Conservation (phyloP, 169 alveolate genomes). For the Plasmodium knowlesi region DNA sequence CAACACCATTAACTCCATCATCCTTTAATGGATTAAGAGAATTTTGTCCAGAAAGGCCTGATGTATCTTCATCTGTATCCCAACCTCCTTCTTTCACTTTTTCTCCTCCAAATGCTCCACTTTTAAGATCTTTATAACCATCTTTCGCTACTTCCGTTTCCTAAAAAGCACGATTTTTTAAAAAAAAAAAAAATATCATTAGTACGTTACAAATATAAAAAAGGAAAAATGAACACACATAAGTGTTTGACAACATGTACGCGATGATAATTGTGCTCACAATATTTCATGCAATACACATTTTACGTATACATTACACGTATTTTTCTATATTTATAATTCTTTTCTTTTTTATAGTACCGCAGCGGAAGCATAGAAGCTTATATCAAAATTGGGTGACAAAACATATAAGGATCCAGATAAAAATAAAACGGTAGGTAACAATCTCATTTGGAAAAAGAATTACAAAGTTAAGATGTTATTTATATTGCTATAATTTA, state of each 20-base stretch:
- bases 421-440: background rate
- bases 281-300: background rate
- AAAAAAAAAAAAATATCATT: too few relatives aligned
- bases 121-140: background rate
- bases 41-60: background rate
- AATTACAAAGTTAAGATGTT: background rate
- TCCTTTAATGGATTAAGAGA: background rate
- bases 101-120: background rate
- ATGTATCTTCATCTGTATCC: background rate
- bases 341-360: background rate
- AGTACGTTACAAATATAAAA: background rate
- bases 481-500: too few relatives aligned
- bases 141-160: background rate
- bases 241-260: background rate
- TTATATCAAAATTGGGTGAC: background rate
- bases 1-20: background rate
- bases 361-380: conserved; percentile 2
- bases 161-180: background rate
- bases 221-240: background rate
- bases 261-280: background rate
- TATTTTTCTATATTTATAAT: background rate
- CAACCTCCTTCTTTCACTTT: background rate
- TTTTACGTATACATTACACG: background rate
- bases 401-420: conserved; percentile 9
- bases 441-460: background rate